Percentiles rank a stretch among this genome's conserved stretches.
These are phyloP conservation scores for Aspergillus nanangensis DNA, from an alignment of 495 filamentous ascomycete genomes.

Conservation along the genomic window DNA sequence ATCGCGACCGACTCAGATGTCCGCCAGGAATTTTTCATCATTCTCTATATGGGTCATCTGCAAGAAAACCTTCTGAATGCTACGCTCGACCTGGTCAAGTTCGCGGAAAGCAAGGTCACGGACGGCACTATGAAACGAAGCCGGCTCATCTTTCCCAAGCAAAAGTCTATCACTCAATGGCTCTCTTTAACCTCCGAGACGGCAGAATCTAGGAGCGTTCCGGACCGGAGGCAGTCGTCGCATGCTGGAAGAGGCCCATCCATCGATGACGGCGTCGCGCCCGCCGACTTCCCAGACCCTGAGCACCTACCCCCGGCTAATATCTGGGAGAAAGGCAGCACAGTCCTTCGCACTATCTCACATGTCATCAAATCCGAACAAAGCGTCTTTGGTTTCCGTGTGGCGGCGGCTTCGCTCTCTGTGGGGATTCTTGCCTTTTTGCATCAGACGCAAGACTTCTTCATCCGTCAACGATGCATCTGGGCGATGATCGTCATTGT, in stretches of 20 bases:
- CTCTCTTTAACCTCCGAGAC: constrained; percentile 16
- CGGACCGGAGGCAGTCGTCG: constrained; percentile 17
- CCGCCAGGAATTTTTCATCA: constrained; percentile 28
- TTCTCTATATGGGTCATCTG: constrained; percentile 33
- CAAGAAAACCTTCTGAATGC: constrained; percentile 29
- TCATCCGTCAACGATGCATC: constrained; percentile 63
- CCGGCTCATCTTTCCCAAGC: constrained; percentile 55
- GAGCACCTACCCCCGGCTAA: constrained; percentile 67
- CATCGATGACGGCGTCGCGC: constrained; percentile 3
- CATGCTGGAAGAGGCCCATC: constrained; percentile 11
- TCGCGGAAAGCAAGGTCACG: constrained; percentile 47
- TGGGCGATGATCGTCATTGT: constrained; percentile 78
- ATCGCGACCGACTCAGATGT: constrained; percentile 20
- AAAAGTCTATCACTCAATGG: constrained; percentile 47
- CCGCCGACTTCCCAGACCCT: constrained; percentile 45
- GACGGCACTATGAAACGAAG: constrained; percentile 59
- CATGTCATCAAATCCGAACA: constrained; percentile 25
- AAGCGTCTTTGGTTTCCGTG: constrained; percentile 60
- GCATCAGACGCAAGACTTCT: constrained; percentile 61
- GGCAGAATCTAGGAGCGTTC: not conserved
- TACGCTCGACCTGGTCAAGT: constrained; percentile 50
- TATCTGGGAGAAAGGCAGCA: constrained; percentile 52
- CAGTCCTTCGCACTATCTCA: constrained; percentile 17
- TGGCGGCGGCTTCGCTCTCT: constrained; percentile 64
- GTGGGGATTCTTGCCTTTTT: constrained; percentile 66